These are phyloP conservation scores for Decorospora gaudefroyi DNA, from an alignment of 2,329 filamentous ascomycete genomes.

Conservation along the genomic window DNA sequence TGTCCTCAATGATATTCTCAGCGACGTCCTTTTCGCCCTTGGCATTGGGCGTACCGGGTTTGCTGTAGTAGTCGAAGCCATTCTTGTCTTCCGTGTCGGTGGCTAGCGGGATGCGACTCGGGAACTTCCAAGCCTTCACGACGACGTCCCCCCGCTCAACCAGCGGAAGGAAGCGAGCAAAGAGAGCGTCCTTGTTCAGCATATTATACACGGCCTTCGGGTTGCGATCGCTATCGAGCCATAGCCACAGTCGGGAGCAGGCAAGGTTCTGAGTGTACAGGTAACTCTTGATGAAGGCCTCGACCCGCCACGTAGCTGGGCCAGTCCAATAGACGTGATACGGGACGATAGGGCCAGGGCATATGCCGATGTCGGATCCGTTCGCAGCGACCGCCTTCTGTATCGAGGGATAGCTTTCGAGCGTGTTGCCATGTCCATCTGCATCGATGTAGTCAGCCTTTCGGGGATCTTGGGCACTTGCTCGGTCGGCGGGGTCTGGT, in stretches of 20 bases:
- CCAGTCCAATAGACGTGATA: conserved; percentile 64
- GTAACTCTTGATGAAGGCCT: conserved; percentile 62
- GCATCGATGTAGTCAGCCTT: conserved; percentile 51
- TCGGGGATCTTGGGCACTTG: conserved; percentile 50
- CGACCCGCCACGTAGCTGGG: conserved; percentile 61
- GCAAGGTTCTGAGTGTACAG: conserved; percentile 62
- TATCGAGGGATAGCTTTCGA: conserved; percentile 45
- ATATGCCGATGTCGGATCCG: conserved; percentile 54
- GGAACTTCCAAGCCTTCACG: conserved; percentile 60
- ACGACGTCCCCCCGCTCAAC: conserved; percentile 59
- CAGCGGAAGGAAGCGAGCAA: conserved; percentile 58
- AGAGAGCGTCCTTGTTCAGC: conserved; percentile 57
- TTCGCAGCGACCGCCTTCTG: conserved; percentile 45
- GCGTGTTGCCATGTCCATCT: conserved; percentile 50
- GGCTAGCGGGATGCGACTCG: conserved; percentile 57
- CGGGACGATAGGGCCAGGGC: conserved; percentile 60
- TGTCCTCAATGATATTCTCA: conserved; percentile 58
- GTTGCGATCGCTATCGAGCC: conserved; percentile 60
- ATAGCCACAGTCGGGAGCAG: conserved; percentile 59
- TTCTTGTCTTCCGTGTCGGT: conserved; percentile 55
- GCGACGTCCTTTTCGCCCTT: conserved; percentile 53
- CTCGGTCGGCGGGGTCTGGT: conserved; percentile 49
- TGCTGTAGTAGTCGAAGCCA: conserved; percentile 57
- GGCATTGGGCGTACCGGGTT: conserved; percentile 51
- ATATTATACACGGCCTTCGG: conserved; percentile 57